Conservation (phyloP, 208 protist species). For the Leishmania lainsoni region DNA sequence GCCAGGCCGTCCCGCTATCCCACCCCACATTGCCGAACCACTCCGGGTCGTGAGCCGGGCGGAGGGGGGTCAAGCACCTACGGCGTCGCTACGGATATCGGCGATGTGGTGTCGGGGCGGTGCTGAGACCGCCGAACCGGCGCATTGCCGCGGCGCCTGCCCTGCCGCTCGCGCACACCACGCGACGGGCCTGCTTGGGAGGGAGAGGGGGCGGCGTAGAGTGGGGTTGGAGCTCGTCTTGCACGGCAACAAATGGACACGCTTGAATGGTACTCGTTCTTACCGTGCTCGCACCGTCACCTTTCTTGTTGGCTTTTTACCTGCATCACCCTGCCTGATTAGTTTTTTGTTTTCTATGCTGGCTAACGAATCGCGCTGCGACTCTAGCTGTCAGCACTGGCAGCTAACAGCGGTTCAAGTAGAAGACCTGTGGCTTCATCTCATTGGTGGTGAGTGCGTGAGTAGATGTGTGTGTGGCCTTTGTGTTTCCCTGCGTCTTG, state of each 20-base stretch:
- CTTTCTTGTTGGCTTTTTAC: too few species aligned
- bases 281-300: too few species aligned
- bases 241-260: neutral
- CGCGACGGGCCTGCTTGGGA: neutral
- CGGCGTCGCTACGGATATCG: too few species aligned
- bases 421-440: neutral
- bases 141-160: too few species aligned
- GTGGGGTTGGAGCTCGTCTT: neutral
- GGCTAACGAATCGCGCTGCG: neutral
- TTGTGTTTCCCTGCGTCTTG: neutral
- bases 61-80: neutral
- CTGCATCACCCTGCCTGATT: too few species aligned
- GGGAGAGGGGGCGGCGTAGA: neutral
- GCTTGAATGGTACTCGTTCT: neutral
- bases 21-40: neutral
- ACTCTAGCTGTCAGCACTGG: neutral
- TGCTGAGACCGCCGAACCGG: too few species aligned
- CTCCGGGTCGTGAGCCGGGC: neutral
- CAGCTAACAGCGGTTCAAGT: neutral
- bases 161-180: neutral
- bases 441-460: neutral
- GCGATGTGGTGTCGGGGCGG: too few species aligned
- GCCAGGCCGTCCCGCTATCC: neutral
- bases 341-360: too few species aligned
- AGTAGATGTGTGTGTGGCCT: neutral